Percentiles rank a stretch among this genome's conserved stretches.
Conservation (phyloP, 495 filamentous ascomycete genomes). For the Xylona heveae region DNA sequence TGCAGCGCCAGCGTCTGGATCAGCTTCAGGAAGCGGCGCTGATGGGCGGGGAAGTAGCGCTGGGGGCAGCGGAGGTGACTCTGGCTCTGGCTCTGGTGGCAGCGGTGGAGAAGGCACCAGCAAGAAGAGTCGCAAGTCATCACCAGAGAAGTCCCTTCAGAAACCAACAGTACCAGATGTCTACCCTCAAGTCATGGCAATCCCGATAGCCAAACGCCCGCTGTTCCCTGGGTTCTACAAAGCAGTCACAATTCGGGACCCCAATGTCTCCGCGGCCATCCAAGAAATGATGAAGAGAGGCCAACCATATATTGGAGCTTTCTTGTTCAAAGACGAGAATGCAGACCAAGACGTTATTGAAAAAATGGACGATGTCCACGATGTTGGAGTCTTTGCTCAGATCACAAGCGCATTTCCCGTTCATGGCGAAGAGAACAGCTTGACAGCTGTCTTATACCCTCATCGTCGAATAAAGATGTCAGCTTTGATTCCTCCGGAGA, state of each 20-base stretch:
- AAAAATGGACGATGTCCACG: conserved; percentile 70
- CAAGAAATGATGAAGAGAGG: conserved; percentile 95
- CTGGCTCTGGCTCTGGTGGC: conserved; percentile 18
- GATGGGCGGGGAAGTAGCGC: conserved; percentile 23
- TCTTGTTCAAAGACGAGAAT: conserved; percentile 89
- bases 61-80: conserved; percentile 2
- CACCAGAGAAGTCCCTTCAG: conserved; percentile 50
- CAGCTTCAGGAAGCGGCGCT: conserved; percentile 20
- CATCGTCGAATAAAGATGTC: conserved; percentile 88
- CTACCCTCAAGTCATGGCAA: conserved; percentile 96
- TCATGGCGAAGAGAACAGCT: conserved; percentile 49
- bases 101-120: conserved; percentile 34
- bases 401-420: conserved; percentile 88
- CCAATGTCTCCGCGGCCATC: conserved; percentile 71
- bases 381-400: conserved; percentile 92
- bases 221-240: conserved; percentile 98
- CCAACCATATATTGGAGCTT: conserved; percentile 93
- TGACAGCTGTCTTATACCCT: conserved; percentile 88
- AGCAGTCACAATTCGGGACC: conserved; percentile 84
- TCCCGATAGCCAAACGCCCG: conserved; percentile 89
- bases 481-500: conserved; percentile 43
- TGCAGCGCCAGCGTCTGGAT: no score
- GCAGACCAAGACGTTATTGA: conserved; percentile 83
- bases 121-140: conserved; percentile 29
- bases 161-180: conserved; percentile 83